These are phyloP conservation scores for Phytophthora pisi DNA, from an alignment of 352 stramenopile genomes.

Conservation along the genomic window DNA sequence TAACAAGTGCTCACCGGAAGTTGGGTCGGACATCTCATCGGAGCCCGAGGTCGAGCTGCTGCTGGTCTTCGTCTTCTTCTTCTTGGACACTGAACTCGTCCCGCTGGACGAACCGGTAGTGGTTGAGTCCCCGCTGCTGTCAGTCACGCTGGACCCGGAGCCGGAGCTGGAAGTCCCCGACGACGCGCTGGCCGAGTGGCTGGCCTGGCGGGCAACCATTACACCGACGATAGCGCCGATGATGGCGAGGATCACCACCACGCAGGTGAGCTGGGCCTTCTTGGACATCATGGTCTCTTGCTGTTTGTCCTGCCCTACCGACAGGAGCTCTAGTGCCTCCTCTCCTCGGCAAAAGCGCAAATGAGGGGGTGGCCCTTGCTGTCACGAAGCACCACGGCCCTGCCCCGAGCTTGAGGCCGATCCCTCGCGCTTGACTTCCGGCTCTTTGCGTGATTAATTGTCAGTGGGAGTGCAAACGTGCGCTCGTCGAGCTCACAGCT, in stretches of 20 bases:
- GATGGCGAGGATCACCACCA: slow-evolving; percentile 52
- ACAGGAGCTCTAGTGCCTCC: slow-evolving; percentile 25
- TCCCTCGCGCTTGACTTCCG: slow-evolving; percentile 12
- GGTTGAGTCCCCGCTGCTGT: slow-evolving; percentile 8
- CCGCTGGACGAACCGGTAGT: slow-evolving; percentile 31
- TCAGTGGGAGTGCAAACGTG: slow-evolving; percentile 4
- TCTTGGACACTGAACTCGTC: slow-evolving; percentile 31
- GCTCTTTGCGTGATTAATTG: slow-evolving; percentile 28
- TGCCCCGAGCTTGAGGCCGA: background rate
- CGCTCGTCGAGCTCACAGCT: slow-evolving; percentile 9
- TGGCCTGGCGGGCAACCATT: slow-evolving; percentile 36
- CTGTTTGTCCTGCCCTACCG: slow-evolving; percentile 23
- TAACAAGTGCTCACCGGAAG: slow-evolving; percentile 28
- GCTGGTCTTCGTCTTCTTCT: slow-evolving; percentile 28
- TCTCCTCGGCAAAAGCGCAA: slow-evolving; percentile 37
- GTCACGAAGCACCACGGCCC: slow-evolving; percentile 9
- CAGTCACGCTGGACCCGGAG: slow-evolving; percentile 18
- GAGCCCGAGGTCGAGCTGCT: slow-evolving; percentile 31
- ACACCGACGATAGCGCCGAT: slow-evolving; percentile 55
- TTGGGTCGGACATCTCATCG: slow-evolving; percentile 54
- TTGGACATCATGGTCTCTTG: slow-evolving; percentile 34
- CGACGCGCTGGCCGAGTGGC: slow-evolving; percentile 35
- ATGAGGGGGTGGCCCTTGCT: slow-evolving; percentile 13
- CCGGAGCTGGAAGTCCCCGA: slow-evolving; percentile 22
- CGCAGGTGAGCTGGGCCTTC: slow-evolving; percentile 42